Percentiles rank a stretch among this genome's conserved stretches.
phyloP scores from a whole-genome alignment of 805 yeast genomes.

The Saturnispora silvae region DNA sequence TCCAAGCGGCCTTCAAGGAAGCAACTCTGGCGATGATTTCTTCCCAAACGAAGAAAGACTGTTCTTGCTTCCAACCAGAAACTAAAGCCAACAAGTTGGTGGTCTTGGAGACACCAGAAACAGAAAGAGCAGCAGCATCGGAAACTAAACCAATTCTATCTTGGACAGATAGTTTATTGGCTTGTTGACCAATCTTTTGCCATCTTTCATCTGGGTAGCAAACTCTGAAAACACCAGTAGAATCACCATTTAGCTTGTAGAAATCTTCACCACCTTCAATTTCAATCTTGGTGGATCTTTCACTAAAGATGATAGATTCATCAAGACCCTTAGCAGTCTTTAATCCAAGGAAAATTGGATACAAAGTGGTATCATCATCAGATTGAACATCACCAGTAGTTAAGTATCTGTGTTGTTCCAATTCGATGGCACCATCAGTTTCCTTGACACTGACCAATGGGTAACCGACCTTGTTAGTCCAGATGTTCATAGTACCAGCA shows the following conservation, averaged over 20 bases:
- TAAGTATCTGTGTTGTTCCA: slow-evolving; percentile 53
- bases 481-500: slow-evolving; percentile 48
- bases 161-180: slow-evolving; percentile 32
- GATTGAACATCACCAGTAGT: slow-evolving; percentile 54
- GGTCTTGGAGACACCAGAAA: slow-evolving; percentile 36
- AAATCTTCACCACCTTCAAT: slow-evolving; percentile 20
- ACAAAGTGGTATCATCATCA: slow-evolving; percentile 48
- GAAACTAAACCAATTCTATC: slow-evolving; percentile 50
- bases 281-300: slow-evolving; percentile 16
- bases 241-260: slow-evolving; percentile 42
- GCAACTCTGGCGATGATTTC: slow-evolving; percentile 37
- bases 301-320: slow-evolving; percentile 21
- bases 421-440: slow-evolving; percentile 20
- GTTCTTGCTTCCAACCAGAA: slow-evolving; percentile 28
- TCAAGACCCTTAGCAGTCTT: slow-evolving; percentile 22
- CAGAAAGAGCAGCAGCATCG: slow-evolving; percentile 41
- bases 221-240: slow-evolving; percentile 45
- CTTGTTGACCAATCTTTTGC: slow-evolving; percentile 29
- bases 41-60: slow-evolving; percentile 45
- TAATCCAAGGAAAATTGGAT: slow-evolving; percentile 45
- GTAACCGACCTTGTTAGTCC: slow-evolving; percentile 70
- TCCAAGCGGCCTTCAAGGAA: slow-evolving; percentile 22
- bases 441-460: slow-evolving; percentile 52
- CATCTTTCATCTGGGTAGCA: slow-evolving; percentile 33
- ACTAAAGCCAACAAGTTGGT: slow-evolving; percentile 37